These are phyloP conservation scores for Penicillium sclerotigenum DNA, from an alignment of 2,329 filamentous ascomycete genomes.

Conservation along the genomic window DNA sequence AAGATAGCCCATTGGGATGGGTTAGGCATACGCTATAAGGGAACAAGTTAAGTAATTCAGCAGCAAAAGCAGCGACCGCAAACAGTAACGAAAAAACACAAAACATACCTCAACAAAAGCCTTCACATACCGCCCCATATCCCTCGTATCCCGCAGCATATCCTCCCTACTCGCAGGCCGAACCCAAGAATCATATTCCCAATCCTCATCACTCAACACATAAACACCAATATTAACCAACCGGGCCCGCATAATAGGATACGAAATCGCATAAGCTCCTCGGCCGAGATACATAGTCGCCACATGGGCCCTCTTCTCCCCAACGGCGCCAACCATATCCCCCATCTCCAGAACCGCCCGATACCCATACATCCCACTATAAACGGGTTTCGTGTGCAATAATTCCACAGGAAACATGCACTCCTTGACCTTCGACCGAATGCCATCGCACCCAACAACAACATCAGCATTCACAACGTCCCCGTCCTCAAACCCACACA, in stretches of 20 bases:
- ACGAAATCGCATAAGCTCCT: constrained; percentile 33
- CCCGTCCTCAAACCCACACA: constrained; percentile 33
- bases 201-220: constrained; percentile 21
- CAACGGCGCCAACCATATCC: constrained; percentile 32
- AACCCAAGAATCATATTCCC: constrained; percentile 34
- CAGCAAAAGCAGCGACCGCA: background rate
- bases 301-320: constrained; percentile 30
- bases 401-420: constrained; percentile 22
- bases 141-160: constrained; percentile 26
- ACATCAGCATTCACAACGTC: constrained; percentile 27
- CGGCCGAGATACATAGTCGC: constrained; percentile 33
- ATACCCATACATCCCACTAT: constrained; percentile 37
- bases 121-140: constrained; percentile 31
- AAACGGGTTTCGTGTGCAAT: constrained; percentile 19
- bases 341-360: constrained; percentile 37
- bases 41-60: background rate
- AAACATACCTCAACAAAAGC: constrained; percentile 27
- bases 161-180: constrained; percentile 29
- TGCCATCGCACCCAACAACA: constrained; percentile 40
- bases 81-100: background rate
- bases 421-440: constrained; percentile 31
- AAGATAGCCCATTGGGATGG: constrained; percentile 39
- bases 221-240: constrained; percentile 36
- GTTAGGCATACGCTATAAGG: constrained; percentile 31
- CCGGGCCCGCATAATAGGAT: constrained; percentile 33